Conservation (phyloP, 139 green algal genomes). For the Medakamo hakoo region DNA sequence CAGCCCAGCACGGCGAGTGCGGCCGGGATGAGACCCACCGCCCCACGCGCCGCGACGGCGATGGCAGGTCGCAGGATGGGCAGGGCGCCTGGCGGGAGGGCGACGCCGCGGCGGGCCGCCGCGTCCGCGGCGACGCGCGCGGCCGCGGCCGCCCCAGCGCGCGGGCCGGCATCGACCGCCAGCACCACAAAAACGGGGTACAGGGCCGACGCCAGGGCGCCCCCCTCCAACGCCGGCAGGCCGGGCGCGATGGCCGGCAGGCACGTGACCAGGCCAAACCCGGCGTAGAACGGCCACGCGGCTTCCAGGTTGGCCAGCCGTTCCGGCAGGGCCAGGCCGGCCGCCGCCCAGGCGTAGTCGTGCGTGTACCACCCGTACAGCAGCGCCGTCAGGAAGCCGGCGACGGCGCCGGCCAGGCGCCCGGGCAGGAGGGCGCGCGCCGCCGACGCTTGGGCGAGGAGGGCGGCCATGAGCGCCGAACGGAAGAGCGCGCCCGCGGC, state of each 20-base stretch:
- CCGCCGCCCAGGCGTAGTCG: not conserved
- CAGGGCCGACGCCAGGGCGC: not conserved
- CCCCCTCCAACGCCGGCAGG: not conserved
- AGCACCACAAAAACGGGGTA: not conserved
- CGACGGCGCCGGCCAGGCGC: not conserved
- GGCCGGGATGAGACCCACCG: too few relatives aligned
- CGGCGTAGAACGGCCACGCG: not conserved
- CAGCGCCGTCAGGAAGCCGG: not conserved
- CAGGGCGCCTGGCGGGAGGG: too few relatives aligned
- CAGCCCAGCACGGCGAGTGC: too few relatives aligned
- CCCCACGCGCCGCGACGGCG: too few relatives aligned
- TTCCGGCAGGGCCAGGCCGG: not conserved
- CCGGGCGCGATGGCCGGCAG: too few relatives aligned
- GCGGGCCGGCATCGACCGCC: not conserved
- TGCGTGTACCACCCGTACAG: not conserved
- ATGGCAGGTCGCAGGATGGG: too few relatives aligned
- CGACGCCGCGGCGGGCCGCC: too few relatives aligned
- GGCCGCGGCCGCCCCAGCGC: too few relatives aligned
- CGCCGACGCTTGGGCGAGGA: not conserved
- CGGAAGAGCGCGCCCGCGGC: not conserved
- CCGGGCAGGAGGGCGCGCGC: not conserved
- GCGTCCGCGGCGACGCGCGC: too few relatives aligned
- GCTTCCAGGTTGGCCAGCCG: not conserved
- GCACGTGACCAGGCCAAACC: not conserved
- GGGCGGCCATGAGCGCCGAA: not conserved